phyloP scores from a whole-genome alignment of 192 early-diverging fungal species.

The Coemansia umbellata region DNA sequence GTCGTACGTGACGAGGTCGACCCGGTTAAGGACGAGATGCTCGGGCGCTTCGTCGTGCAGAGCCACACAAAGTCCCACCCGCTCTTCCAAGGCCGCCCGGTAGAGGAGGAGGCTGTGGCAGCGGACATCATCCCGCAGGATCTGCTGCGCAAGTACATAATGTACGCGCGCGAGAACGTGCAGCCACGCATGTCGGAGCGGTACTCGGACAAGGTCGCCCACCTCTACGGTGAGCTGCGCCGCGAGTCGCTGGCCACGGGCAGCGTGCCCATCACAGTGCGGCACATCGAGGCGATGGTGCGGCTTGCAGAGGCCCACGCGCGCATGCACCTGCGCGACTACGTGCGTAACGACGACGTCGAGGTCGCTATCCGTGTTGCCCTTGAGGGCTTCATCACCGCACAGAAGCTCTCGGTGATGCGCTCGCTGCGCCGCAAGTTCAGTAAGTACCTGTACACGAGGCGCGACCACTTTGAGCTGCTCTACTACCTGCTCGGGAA shows the following conservation, averaged over 20 bases:
- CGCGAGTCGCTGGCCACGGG: constrained; percentile 78
- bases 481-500: constrained; percentile 71
- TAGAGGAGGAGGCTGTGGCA: constrained; percentile 33
- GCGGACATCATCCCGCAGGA: constrained; percentile 69
- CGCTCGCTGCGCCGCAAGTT: constrained; percentile 77
- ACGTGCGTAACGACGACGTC: constrained; percentile 86
- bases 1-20: constrained; percentile 94
- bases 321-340: constrained; percentile 92
- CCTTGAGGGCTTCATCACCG: constrained; percentile 83
- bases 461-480: constrained; percentile 78
- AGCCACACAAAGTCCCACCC: constrained; percentile 93
- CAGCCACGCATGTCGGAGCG: constrained; percentile 77
- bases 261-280: constrained; percentile 83
- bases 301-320: constrained; percentile 87
- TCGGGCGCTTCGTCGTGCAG: constrained; percentile 91
- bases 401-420: constrained; percentile 93
- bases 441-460: constrained; percentile 74
- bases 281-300: constrained; percentile 84
- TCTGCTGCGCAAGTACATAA: constrained; percentile 80
- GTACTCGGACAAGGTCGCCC: constrained; percentile 83
- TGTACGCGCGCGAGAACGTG: constrained; percentile 77
- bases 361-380: constrained; percentile 89
- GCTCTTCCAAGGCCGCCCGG: constrained; percentile 25
- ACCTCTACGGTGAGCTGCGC: constrained; percentile 88
- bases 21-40: constrained; percentile 81